Evolutionary conservation across 192 early-diverging fungal genomes (phyloP).

Genomic region (Pilaira anomala): DNA sequence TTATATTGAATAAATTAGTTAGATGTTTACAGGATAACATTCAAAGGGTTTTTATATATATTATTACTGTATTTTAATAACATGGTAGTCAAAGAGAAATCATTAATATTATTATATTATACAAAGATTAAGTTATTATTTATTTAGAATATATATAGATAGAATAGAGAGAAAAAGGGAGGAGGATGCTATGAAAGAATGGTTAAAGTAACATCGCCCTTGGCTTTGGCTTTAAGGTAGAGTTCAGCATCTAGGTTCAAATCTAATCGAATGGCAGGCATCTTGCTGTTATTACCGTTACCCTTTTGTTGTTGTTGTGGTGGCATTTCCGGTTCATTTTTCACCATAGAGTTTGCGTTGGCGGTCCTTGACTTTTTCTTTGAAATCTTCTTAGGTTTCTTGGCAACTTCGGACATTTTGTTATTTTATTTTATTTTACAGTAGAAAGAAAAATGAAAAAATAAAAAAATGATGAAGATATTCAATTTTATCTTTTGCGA

Average conservation of each 20-base stretch:
- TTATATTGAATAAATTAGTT: too few species aligned
- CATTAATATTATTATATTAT: too few species aligned
- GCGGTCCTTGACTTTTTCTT: not conserved
- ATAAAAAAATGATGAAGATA: too few species aligned
- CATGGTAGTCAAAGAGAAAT: too few species aligned
- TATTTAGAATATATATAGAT: too few species aligned
- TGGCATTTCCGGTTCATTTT: not conserved
- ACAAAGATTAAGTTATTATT: too few species aligned
- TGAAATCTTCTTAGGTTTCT: not conserved
- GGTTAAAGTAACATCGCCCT: slow-evolving; percentile 22
- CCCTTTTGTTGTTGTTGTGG: not conserved
- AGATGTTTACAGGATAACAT: too few species aligned
- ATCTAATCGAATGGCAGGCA: slow-evolving; percentile 15
- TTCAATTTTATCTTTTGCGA: too few species aligned
- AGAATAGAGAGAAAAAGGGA: too few species aligned
- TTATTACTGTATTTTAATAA: too few species aligned
- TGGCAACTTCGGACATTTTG: slow-evolving; percentile 4
- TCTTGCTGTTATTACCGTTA: slow-evolving; percentile 2
- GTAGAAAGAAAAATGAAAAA: not conserved
- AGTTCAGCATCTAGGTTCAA: slow-evolving; percentile 19
- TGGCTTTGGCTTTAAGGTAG: slow-evolving; percentile 12
- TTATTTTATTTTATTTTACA: not conserved
- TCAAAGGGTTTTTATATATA: too few species aligned
- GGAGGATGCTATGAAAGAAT: slow-evolving; percentile 11
- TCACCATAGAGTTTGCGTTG: too few species aligned